A percentile compares a stretch with the other conserved stretches of the same genome.
phyloP scores from a whole-genome alignment of 495 filamentous ascomycete genomes.

The Annulohypoxylon nitens region DNA sequence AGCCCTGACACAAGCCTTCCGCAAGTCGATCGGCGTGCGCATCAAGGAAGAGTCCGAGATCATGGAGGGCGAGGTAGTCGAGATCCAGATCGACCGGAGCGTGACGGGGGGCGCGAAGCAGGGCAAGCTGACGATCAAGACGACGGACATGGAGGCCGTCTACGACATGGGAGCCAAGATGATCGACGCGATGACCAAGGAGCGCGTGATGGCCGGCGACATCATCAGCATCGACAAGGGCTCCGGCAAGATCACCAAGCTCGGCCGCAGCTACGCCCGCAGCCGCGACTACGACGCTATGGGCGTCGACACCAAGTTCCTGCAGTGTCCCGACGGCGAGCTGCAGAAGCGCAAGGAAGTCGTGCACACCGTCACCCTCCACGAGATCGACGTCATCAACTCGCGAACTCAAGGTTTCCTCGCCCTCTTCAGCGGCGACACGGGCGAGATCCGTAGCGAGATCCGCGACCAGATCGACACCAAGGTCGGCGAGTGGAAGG shows the following conservation, averaged over 20 bases:
- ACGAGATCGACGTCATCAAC: slow-evolving; percentile 99
- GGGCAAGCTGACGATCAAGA: slow-evolving; percentile 99
- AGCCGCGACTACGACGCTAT: slow-evolving; percentile 99
- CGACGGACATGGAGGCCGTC: slow-evolving; percentile 99
- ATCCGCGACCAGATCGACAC: slow-evolving; percentile 98
- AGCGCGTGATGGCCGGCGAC: slow-evolving; percentile 97
- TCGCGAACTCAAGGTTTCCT: slow-evolving; percentile 96
- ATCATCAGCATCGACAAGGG: slow-evolving; percentile 99
- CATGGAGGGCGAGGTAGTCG: slow-evolving; percentile 98
- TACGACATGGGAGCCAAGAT: slow-evolving; percentile 99
- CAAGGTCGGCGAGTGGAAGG: slow-evolving; percentile 98
- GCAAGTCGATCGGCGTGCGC: slow-evolving; percentile 94
- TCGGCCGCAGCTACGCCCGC: slow-evolving; percentile 91
- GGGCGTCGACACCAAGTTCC: slow-evolving; percentile 98
- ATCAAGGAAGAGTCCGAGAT: slow-evolving; percentile 99
- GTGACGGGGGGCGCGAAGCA: slow-evolving; percentile 97
- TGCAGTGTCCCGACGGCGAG: slow-evolving; percentile 98
- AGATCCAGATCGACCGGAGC: slow-evolving; percentile 98
- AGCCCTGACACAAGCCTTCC: slow-evolving; percentile 96
- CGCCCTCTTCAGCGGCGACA: slow-evolving; percentile 96
- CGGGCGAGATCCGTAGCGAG: slow-evolving; percentile 96
- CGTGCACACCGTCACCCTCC: slow-evolving; percentile 93
- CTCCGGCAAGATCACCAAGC: slow-evolving; percentile 95
- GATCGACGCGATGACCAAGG: slow-evolving; percentile 99
- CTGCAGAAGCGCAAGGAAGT: slow-evolving; percentile 97